Evolutionary conservation across 1,284 basidiomycete species (phyloP), one percentile per base, ranked within the genome.

Genomic region (Singerocomus inundabilis): DNA sequence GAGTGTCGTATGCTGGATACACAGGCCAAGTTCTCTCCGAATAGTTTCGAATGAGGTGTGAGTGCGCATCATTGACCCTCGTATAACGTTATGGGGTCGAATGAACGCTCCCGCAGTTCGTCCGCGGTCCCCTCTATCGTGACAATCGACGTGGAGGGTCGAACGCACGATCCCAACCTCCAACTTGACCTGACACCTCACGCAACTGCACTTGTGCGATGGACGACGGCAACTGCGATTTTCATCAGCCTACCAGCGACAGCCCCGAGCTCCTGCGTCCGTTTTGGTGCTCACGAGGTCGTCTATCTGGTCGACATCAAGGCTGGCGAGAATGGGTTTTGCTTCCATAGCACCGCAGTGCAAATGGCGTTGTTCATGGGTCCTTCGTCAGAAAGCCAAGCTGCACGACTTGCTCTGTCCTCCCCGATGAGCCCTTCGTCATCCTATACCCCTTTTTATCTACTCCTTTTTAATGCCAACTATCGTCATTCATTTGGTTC

Each of bases 391-490:
- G n/a, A n/a, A n/a, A n/a, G n/a, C n/a, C n/a, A n/a, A n/a, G n/a
- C n/a, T 21, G 30, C 13, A 37, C 10, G 29, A n/a, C 29, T 28
- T 21, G 30, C 21, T 5, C 16, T 15, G 21, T 32, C 31, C 30
- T 30, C 7, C 8, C 6, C 28, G 13, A 49, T 11, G 48, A 11
- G 21, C 48, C 31, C 30, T 21, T 42, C 53, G 11, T 46, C 49
- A 32, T 37, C 36, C 7, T 52, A 52, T 52, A 52, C 41, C 50
- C 50, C 10, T 53, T 52, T 40, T 40, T 11, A n/a, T 21, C 24
- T 11, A 12, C n/a, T n/a, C n/a, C 3, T 38, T 10, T 21, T 39
- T 11, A 9, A 24, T 37, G 34, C 28, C 37, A 49, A 50, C 37
- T 39, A 34, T 34, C 8, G 50, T 45, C 31, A 13, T 29, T 52